Percentiles rank a stretch among this genome's conserved stretches.
Conservation (phyloP, 106 monocot species). For the Apostasia ramifera region DNA sequence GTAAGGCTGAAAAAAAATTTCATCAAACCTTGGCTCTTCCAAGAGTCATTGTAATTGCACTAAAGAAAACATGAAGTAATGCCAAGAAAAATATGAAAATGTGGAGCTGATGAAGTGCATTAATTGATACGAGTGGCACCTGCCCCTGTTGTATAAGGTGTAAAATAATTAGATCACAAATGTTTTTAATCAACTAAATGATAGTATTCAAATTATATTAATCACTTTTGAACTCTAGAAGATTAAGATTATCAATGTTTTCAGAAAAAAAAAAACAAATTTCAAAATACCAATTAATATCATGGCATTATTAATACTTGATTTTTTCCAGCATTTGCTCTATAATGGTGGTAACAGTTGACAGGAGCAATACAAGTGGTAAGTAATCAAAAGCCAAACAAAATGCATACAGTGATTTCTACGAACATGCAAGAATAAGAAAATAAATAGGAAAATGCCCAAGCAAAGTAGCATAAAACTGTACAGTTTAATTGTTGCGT, state of each 20-base stretch:
- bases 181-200: neutral
- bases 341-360: too few species aligned
- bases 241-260: neutral
- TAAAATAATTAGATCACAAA: neutral
- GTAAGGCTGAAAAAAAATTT: neutral
- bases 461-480: too few species aligned
- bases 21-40: slow-evolving; percentile 61
- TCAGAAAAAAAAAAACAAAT: neutral
- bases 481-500: too few species aligned
- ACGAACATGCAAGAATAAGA: too few species aligned
- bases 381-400: too few species aligned
- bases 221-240: neutral
- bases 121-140: slow-evolving; percentile 50
- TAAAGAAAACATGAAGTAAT: slow-evolving; percentile 52
- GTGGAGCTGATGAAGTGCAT: slow-evolving; percentile 70
- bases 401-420: too few species aligned
- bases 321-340: too few species aligned
- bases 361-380: too few species aligned
- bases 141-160: slow-evolving; percentile 37
- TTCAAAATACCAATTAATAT: neutral
- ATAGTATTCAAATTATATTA: neutral
- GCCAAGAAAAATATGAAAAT: slow-evolving; percentile 90
- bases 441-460: too few species aligned
- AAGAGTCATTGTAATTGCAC: slow-evolving; percentile 65
- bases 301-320: too few species aligned